Evolutionary conservation across 805 yeast species (phyloP), one percentile per base, ranked within the genome.

Genomic region (Lipomyces starkeyi): DNA sequence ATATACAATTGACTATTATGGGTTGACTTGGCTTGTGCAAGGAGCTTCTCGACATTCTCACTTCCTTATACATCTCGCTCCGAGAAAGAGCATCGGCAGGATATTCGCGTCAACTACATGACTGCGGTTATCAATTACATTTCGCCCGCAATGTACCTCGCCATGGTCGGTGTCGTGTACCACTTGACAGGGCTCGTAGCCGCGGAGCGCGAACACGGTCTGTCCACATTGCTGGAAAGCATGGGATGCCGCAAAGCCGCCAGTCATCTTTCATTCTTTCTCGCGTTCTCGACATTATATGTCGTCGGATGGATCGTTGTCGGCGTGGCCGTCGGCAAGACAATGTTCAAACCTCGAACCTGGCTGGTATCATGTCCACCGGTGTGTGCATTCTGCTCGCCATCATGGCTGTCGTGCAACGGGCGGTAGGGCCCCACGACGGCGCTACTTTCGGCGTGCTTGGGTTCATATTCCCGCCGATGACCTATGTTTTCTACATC

Each of bases 161-260:
- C 75, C 34, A 74, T 78, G 76, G 73, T 78, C 60, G 80, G 80
- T 40, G 78, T 77, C 17, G 70, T 78, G 20, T 78, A 78, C 64
- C 80, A 78, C 27, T 66, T 78, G 8, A 66, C 78, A 3, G 80
- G 80, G 4, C 64, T 65, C 22, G 73, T 78, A 1, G 78, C 79
- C 20, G 64, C 63, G 53, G 80, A 78, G 53, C 70, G 80, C 20
- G 80, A 78, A 59, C 49, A 58, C 9, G 80, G 80, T 0, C 69
- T 78, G 53, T 58, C 80, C 3, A 64, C 71, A 4, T 66, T 78
- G 22, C 67, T 78, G n/a, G 71, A 76, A 6, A 64, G 73, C 37
- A 78, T 78, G 80, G 80, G 80, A 1, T 74, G 76, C 29, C 47
- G 66, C 9, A 67, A 69, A 29, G 25, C 63, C 2, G 64, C 77